Conservation (phyloP, 371 early-diverging fungal species). For the Paraphysoderma sedebokerense region DNA sequence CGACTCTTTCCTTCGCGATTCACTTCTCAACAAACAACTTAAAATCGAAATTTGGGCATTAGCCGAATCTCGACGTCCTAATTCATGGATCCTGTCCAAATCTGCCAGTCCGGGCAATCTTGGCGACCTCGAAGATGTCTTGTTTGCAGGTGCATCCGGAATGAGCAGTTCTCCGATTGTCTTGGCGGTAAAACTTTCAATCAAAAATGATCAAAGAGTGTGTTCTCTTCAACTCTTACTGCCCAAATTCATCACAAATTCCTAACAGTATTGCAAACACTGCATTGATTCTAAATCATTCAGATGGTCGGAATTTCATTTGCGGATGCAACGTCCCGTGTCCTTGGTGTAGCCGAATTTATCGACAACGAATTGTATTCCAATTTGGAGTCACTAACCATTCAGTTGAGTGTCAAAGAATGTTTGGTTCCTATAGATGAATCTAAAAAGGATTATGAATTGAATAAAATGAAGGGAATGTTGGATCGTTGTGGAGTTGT, state of each 20-base stretch:
- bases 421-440: slow-evolving; percentile 52
- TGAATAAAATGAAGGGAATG: too few relatives aligned
- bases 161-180: too few relatives aligned
- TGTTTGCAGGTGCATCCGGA: too few relatives aligned
- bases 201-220: too few relatives aligned
- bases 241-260: background rate
- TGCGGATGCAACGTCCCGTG: slow-evolving; percentile 62
- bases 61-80: slow-evolving; percentile 14
- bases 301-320: slow-evolving; percentile 72
- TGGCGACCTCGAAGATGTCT: slow-evolving; percentile 69
- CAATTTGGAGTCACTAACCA: slow-evolving; percentile 76
- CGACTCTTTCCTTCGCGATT: slow-evolving; percentile 58
- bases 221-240: slow-evolving; percentile 4
- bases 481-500: too few relatives aligned
- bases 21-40: slow-evolving; percentile 49
- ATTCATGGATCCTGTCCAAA: slow-evolving; percentile 28
- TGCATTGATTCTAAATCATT: slow-evolving; percentile 2
- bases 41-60: slow-evolving; percentile 75
- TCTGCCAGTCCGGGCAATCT: slow-evolving; percentile 87
- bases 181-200: too few relatives aligned
- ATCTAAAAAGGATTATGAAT: too few relatives aligned
- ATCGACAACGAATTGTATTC: slow-evolving; percentile 80
- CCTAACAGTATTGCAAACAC: background rate
- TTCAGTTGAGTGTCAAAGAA: slow-evolving; percentile 84
- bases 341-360: slow-evolving; percentile 69